Conservation (phyloP, 306 rosid genomes). For the Geum urbanum region DNA sequence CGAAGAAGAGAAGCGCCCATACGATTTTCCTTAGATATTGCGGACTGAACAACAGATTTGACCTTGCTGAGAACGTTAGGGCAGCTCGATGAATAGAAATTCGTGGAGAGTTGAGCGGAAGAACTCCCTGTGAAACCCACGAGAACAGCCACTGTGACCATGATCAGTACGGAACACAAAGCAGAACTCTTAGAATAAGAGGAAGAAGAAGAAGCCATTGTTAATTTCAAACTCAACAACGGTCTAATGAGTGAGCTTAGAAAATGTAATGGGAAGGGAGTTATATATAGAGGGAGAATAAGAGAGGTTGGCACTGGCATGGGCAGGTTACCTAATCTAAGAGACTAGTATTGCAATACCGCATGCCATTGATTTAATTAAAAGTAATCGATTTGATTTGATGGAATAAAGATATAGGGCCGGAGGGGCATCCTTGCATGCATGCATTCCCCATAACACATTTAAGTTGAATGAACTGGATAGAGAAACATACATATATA, state of each 20-base stretch:
- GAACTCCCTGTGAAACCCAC: slow-evolving; percentile 29
- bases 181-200: background rate
- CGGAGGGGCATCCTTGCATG: too few species aligned
- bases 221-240: slow-evolving; percentile 1
- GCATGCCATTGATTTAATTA: background rate
- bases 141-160: slow-evolving; percentile 20
- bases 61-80: slow-evolving; percentile 45
- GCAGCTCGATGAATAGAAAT: slow-evolving; percentile 52
- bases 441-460: background rate
- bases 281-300: slow-evolving; percentile 3
- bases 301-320: background rate
- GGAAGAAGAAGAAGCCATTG: background rate
- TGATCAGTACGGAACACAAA: background rate
- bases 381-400: background rate
- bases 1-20: slow-evolving; percentile 82
- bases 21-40: slow-evolving; percentile 54
- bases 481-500: background rate
- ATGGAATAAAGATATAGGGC: background rate
- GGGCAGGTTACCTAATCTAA: slow-evolving; percentile 8
- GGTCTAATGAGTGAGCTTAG: background rate
- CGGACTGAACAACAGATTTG: slow-evolving; percentile 42
- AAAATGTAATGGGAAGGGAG: background rate
- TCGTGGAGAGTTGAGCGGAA: slow-evolving; percentile 45
- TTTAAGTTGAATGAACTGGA: background rate
- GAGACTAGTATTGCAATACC: background rate